Evolutionary conservation across 2,329 filamentous ascomycete genomes (phyloP), one percentile per base, ranked within the genome.

Genomic region (Fusarium sp.): DNA sequence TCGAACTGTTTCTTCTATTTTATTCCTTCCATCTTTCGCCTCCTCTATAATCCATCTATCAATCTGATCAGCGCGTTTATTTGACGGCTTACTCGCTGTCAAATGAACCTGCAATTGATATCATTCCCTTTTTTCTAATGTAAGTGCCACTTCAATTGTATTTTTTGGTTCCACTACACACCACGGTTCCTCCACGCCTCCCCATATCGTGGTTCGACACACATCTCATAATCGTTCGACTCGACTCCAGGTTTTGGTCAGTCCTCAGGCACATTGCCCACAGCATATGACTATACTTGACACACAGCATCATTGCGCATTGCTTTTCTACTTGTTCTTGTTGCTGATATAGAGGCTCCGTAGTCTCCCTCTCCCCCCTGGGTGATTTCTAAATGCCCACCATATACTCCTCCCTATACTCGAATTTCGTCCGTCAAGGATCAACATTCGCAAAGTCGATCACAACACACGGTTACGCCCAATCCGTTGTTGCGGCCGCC

Each of bases 381-480:
- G 88, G 90, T 79, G 83, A 87, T 80, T 89, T 87, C 92, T 97
- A 96, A 97, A 98, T 97, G 95, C 89, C 88, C 82, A 84, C 86
- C 79, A 88, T 89, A 77, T 90, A 89, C 80, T 89, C 87, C 68
- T 87, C 86, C 77, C 83, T 90, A 71, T 90, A 89, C 82, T 86
- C 88, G 83, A 90, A 87, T 85, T 92, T 98, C 86, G 93, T 97
- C 89, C 95, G 96, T 86, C 92, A 95, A 87, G 94, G 93, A 91
- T 92, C 97, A 83, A 77, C 80, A 76, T 80, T 81, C 77, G 90
- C 93, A 78, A 98, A 98, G 85, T 94, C 94, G 77, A 92, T 98
- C 81, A 95, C 93, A 80, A 94, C 93, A 79, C 93, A 98, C 88
- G 95, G 95, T 83, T 98, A 97, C 87, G 94, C 94, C 75, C 95